Evolutionary conservation across 1,284 basidiomycete species (phyloP).

Genomic region (Stygiomarasmius scandens): DNA sequence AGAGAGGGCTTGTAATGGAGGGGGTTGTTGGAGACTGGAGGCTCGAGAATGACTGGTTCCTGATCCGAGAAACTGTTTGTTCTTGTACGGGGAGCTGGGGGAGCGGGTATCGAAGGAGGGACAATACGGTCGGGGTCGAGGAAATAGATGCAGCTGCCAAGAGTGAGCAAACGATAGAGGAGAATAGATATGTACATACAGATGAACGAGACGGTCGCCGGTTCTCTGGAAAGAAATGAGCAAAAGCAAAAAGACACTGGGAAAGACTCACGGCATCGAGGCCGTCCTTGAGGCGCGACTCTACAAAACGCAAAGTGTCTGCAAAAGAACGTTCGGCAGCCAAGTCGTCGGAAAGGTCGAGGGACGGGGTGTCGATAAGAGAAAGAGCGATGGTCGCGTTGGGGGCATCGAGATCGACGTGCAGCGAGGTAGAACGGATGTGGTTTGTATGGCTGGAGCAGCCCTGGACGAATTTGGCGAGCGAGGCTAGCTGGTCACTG

Average conservation of each 20-base stretch:
- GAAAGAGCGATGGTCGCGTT: constrained; percentile 59
- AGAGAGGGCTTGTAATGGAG: constrained; percentile 64
- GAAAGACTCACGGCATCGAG: constrained; percentile 65
- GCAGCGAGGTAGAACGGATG: constrained; percentile 67
- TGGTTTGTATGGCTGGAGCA: constrained; percentile 66
- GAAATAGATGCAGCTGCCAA: constrained; percentile 75
- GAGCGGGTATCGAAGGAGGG: constrained; percentile 63
- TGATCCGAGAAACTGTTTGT: constrained; percentile 70
- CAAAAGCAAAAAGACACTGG: constrained; percentile 12
- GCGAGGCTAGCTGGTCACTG: constrained; percentile 70
- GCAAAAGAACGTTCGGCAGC: constrained; percentile 57
- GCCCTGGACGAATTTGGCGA: constrained; percentile 78
- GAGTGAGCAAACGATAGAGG: constrained; percentile 25
- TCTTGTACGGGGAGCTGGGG: constrained; percentile 65
- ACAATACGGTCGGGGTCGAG: constrained; percentile 76
- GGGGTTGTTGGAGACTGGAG: constrained; percentile 72
- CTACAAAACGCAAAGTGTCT: constrained; percentile 69
- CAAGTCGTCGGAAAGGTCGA: constrained; percentile 66
- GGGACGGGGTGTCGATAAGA: constrained; percentile 77
- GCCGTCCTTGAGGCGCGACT: constrained; percentile 65
- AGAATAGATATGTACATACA: constrained; percentile 53
- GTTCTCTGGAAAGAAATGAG: constrained; percentile 46
- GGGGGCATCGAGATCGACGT: constrained; percentile 60
- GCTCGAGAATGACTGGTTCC: constrained; percentile 77
- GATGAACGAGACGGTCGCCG: constrained; percentile 77